phyloP scores from a whole-genome alignment of 2,329 filamentous ascomycete species.

The Atkinsonella hypoxylon region DNA sequence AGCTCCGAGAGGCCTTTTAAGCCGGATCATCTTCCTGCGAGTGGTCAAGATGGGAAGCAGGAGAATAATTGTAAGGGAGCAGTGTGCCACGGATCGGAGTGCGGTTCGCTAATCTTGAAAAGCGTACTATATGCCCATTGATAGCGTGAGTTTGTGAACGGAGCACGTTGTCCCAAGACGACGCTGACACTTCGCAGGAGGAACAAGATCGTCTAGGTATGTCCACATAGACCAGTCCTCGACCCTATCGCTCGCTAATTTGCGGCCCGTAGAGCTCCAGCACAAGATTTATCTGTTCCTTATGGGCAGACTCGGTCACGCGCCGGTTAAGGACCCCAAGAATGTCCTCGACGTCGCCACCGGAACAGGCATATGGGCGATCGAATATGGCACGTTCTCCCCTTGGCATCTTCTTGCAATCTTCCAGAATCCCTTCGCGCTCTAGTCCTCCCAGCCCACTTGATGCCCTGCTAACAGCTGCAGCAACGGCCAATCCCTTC shows the following conservation, averaged over 20 bases:
- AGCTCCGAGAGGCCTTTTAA: too few relatives aligned
- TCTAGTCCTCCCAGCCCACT: too few relatives aligned
- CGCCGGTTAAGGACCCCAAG: slow-evolving; percentile 28
- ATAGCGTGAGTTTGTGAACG: neutral
- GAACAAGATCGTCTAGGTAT: slow-evolving; percentile 13
- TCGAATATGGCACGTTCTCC: slow-evolving; percentile 28
- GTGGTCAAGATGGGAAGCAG: neutral
- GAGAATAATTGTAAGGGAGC: neutral
- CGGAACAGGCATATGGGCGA: slow-evolving; percentile 39
- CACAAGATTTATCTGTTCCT: slow-evolving; percentile 23
- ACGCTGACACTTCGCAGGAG: slow-evolving; percentile 6
- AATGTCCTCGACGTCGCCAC: slow-evolving; percentile 38
- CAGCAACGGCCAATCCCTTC: slow-evolving; percentile 28
- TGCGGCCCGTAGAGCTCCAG: slow-evolving; percentile 20
- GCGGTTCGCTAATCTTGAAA: neutral
- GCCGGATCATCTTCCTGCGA: too few relatives aligned
- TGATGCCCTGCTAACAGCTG: neutral
- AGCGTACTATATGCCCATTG: neutral
- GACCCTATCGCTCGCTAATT: neutral
- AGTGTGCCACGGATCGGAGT: neutral
- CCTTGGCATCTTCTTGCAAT: too few relatives aligned
- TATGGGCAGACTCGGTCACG: slow-evolving; percentile 30
- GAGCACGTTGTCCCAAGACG: too few relatives aligned
- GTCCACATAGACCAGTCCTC: neutral
- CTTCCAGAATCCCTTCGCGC: too few relatives aligned